Conservation (phyloP, 441 rosid species). For the Manihot esculenta region DNA sequence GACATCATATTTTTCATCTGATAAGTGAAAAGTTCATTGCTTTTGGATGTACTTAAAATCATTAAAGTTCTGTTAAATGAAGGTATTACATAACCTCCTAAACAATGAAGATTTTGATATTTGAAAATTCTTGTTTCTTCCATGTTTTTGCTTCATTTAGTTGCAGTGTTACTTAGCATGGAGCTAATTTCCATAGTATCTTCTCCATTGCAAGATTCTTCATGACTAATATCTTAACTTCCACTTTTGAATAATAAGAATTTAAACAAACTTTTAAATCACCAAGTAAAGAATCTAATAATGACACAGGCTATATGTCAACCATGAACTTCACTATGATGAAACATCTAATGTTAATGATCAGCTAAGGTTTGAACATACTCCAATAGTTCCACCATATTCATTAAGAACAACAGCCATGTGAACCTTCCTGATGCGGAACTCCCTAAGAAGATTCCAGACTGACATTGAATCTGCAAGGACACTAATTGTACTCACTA, state of each 20-base stretch:
- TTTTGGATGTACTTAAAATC: neutral
- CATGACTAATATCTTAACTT: neutral
- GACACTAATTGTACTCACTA: constrained; percentile 22
- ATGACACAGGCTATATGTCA: neutral
- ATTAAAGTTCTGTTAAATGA: neutral
- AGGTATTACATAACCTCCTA: neutral
- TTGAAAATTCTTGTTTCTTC: neutral
- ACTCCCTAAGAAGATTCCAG: constrained; percentile 99
- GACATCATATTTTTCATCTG: neutral
- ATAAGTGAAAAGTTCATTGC: neutral
- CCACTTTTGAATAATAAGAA: neutral
- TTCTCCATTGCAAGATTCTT: neutral
- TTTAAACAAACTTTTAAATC: neutral
- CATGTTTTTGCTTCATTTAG: constrained; percentile 1
- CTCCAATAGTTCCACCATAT: constrained; percentile 99
- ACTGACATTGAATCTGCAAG: constrained; percentile 98
- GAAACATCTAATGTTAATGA: neutral
- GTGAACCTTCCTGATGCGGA: constrained; percentile 99
- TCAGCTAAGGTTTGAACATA: constrained; percentile 39
- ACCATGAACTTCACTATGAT: constrained; percentile 3
- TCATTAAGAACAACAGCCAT: constrained; percentile 99
- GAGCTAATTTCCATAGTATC: constrained; percentile 5
- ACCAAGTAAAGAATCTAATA: neutral
- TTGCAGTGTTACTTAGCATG: neutral
- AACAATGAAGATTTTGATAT: neutral